Base-by-base conservation (phyloP, 352 stramenopile species). In the Pythium chondricola region DNA sequence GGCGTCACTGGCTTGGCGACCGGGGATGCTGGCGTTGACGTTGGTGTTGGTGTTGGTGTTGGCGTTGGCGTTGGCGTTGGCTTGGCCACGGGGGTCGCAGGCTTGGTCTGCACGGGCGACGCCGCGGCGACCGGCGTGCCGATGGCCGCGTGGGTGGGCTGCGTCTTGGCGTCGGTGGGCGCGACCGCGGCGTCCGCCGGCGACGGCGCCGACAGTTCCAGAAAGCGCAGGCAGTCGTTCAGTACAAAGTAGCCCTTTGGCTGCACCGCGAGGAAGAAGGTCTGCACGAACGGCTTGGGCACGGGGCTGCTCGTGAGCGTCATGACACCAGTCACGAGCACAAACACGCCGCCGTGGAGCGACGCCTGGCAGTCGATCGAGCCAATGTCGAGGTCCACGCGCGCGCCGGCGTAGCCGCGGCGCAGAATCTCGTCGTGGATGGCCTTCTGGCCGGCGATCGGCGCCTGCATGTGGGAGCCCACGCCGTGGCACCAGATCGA, bases 231-330 rank as follows among this genome's bases (percentile, higher is more conserved):
- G 56, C 81, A 88, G 55, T 94, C 83, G 56, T 94, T 94, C 25
- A 92, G 58, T 44, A 94, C 78, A 66, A 94, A 94, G 65, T 88
- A 94, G 6, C 83, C 83, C 42, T 92, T 94, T 30, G 81, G 75
- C 60, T 94, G 83, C 58, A 88, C 78, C 20, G 83, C 83, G 27
- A 94, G 46, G 64, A 92, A 92, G 56, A 94, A 94, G 14, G 80
- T 92, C 65, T 94, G 83, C 47, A 92, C 83, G 45, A 94, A 94
- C 7, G 77, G 80, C 62, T 85, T 79, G 10, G 83, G 78, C 38
- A 56, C 45, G 10, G 64, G 43, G 40, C 48, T 75, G 48, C 52
- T 39, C 7, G 61, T 65, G 43, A 94, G 63, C 67, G 78, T 92
- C 80, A 92, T 92, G 62, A 91, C 74, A 45, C 83, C 83, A 52